phyloP scores from a whole-genome alignment of 2,329 filamentous ascomycete genomes.

The Aspergillus felis region DNA sequence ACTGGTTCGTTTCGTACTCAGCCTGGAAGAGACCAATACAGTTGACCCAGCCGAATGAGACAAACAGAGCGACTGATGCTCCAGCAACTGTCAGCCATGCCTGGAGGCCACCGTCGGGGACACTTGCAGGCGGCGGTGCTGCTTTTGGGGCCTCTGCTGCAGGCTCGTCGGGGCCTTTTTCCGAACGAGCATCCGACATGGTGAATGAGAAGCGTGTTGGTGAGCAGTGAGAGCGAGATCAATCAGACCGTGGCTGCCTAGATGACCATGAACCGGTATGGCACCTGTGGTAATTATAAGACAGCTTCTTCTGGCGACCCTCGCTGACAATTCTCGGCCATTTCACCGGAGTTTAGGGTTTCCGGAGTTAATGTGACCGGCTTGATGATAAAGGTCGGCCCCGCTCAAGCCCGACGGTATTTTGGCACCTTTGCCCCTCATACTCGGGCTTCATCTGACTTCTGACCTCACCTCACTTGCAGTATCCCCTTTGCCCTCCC shows the following conservation, averaged over 20 bases:
- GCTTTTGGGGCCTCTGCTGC: slow-evolving; percentile 1
- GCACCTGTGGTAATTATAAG: neutral
- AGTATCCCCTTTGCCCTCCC: neutral
- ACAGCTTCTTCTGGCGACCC: neutral
- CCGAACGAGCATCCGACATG: neutral
- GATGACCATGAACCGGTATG: neutral
- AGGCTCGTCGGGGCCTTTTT: neutral
- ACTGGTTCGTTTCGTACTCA: slow-evolving; percentile 50
- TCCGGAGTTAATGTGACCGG: neutral
- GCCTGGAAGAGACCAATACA: slow-evolving; percentile 55
- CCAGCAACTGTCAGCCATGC: slow-evolving; percentile 43
- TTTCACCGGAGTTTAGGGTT: neutral
- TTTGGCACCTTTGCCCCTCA: neutral
- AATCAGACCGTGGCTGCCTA: neutral
- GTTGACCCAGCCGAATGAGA: slow-evolving; percentile 47
- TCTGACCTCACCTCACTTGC: neutral
- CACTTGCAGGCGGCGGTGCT: neutral
- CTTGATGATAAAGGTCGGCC: neutral
- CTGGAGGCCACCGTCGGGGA: slow-evolving; percentile 14
- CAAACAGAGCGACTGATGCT: slow-evolving; percentile 41
- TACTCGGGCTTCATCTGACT: neutral
- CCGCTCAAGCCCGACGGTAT: neutral
- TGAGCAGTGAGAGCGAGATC: neutral
- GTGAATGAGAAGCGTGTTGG: neutral
- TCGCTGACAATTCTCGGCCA: neutral